Conservation (phyloP, 257 asterid genomes). For the Nicotiana tomentosiformis region DNA sequence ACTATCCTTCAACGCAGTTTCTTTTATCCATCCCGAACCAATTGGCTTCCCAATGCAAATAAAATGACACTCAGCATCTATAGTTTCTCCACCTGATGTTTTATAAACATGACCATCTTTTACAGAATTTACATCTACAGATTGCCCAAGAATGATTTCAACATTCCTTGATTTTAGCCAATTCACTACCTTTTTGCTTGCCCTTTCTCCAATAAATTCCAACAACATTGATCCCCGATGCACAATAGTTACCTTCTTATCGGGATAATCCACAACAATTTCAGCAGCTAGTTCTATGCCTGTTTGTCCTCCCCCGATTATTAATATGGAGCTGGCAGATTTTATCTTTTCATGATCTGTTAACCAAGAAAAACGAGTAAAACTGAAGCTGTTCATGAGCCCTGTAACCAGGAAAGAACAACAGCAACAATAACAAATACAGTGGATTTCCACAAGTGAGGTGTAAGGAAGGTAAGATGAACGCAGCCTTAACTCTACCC, state of each 20-base stretch:
- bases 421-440: no score
- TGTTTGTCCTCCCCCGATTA: constrained; percentile 24
- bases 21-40: constrained; percentile 11
- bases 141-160: constrained; percentile 14
- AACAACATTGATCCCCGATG: constrained; percentile 18
- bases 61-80: constrained; percentile 11
- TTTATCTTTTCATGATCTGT: constrained; percentile 16
- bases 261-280: constrained; percentile 18
- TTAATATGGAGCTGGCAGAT: constrained; percentile 6
- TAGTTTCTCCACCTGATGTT: constrained; percentile 10
- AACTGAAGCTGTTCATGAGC: neutral
- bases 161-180: constrained; percentile 17
- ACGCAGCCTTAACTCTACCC: no score
- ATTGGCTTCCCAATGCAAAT: constrained; percentile 12
- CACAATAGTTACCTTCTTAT: constrained; percentile 19
- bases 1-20: constrained; percentile 2
- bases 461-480: no score
- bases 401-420: neutral
- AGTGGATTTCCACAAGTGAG: no score
- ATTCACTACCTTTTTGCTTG: constrained; percentile 13
- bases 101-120: neutral
- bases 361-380: neutral
- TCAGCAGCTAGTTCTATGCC: constrained; percentile 23
- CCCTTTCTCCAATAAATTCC: constrained; percentile 13
- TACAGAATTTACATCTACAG: constrained; percentile 10